Evolutionary conservation across 108 stramenopile genomes (phyloP).

Genomic region (Cyclotella cryptica): DNA sequence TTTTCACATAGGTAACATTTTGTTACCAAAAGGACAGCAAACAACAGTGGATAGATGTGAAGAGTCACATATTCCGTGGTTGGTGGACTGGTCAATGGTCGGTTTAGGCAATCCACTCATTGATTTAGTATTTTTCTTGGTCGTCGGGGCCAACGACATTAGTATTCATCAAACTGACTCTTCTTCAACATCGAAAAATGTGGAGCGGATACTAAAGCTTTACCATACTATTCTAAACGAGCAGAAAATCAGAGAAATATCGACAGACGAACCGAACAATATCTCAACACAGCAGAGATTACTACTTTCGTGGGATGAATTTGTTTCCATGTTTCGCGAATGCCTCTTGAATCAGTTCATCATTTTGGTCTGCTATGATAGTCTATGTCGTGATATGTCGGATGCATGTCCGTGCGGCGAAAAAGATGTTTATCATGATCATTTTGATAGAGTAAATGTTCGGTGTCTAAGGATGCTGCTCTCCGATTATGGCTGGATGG

Average conservation of each 20-base stretch:
- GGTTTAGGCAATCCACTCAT: conserved; percentile 57
- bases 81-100: conserved; percentile 57
- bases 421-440: too few relatives aligned
- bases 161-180: neutral
- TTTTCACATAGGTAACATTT: conserved; percentile 33
- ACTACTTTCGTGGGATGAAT: conserved; percentile 31
- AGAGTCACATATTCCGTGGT: conserved; percentile 10
- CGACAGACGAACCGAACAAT: neutral
- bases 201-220: neutral
- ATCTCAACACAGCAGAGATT: neutral
- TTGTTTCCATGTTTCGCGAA: conserved; percentile 37
- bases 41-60: conserved; percentile 17
- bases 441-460: too few relatives aligned
- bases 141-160: conserved; percentile 40
- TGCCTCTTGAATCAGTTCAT: conserved; percentile 50
- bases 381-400: conserved; percentile 40
- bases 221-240: conserved; percentile 12
- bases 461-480: too few relatives aligned
- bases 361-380: conserved; percentile 53
- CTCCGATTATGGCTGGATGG: too few relatives aligned
- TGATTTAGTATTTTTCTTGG: conserved; percentile 61
- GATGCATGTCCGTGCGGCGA: too few relatives aligned
- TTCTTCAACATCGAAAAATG: neutral
- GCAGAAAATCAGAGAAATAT: neutral
- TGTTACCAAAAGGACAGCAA: neutral